Base-by-base conservation (phyloP, 768 basidiomycete species). In the Pleurotus sapidus region DNA sequence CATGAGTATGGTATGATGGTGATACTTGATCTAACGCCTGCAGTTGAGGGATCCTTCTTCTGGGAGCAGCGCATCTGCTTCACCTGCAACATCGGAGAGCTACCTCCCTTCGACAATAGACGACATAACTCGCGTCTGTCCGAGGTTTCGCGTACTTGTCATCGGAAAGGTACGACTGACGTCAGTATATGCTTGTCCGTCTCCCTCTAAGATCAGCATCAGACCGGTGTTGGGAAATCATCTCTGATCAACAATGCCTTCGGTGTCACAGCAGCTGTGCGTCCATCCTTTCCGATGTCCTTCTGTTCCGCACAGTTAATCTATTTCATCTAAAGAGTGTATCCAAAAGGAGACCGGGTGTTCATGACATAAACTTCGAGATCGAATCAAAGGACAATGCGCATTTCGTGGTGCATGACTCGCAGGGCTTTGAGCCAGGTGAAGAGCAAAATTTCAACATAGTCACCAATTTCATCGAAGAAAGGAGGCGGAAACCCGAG, bases 141-240 rank as follows among this genome's bases (percentile, higher is more conserved):
- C 39, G 37, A 69, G 64, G 9, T 65, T 68, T 46, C 61, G 68
- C n/a, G 65, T 69, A 23, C 60, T 69, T 2, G 63, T 69, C 6
- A 64, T 67, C 27, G 68, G 68, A 48, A 68, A 70, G 69, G 68
- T 67, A 24, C 24, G 18, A 3, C 5, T 23, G n/a, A 46, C n/a
- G 14, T 42, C 8, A 6, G 15, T 27, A 37, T 39, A 17, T 38
- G 11, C 24, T 17, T 11, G 15, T 39, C 34, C 17, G 18, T 15
- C 14, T 1, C 20, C 24, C 11, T 5, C 9, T 46, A n/a, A 54
- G 18, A 20, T n/a, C 38, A 24, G 20, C 23, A 23, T 3, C 47
- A 71, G 70, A 58, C 69, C 3, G 71, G 71, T 25, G 65, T 60
- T 2, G 70, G 71, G 12, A 71, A 71, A 56, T 68, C 70, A 9